Percentiles rank a stretch among this genome's conserved stretches.
Conservation (phyloP, 1,139 yeast genomes). For the Scheffersomyces cryptocercus region DNA sequence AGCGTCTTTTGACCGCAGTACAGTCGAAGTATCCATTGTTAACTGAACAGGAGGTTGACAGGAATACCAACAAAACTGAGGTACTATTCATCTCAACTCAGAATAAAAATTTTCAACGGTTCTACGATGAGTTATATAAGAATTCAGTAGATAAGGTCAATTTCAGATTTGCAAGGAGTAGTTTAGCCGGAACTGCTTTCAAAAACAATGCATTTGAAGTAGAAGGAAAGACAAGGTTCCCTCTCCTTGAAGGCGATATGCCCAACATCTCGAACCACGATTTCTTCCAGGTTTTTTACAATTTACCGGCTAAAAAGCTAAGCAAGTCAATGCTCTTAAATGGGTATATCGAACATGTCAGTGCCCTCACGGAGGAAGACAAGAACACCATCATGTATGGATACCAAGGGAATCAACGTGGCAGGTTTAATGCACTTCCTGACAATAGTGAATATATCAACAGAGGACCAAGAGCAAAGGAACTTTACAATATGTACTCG, state of each 20-base stretch:
- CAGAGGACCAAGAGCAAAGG: constrained; percentile 43
- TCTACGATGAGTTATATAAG: constrained; percentile 34
- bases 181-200: constrained; percentile 68
- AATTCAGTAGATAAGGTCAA: constrained; percentile 25
- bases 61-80: constrained; percentile 70
- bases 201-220: constrained; percentile 47
- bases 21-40: constrained; percentile 62
- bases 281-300: constrained; percentile 59
- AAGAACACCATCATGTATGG: constrained; percentile 58
- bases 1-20: constrained; percentile 67
- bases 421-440: constrained; percentile 32
- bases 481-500: constrained; percentile 31
- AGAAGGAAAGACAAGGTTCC: constrained; percentile 53
- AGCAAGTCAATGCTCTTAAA: constrained; percentile 85
- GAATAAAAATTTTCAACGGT: constrained; percentile 48
- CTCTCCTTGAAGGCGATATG: constrained; percentile 58
- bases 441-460: constrained; percentile 43
- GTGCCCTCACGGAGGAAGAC: constrained; percentile 69
- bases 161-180: constrained; percentile 51
- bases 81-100: constrained; percentile 59
- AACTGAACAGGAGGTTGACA: constrained; percentile 64
- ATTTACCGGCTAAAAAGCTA: constrained; percentile 50
- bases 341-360: constrained; percentile 68
- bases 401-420: constrained; percentile 25
- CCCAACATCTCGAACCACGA: constrained; percentile 58